These are phyloP conservation scores for Cephalotrichum gorgonifer DNA, from an alignment of 2,329 filamentous ascomycete species.

Conservation along the genomic window DNA sequence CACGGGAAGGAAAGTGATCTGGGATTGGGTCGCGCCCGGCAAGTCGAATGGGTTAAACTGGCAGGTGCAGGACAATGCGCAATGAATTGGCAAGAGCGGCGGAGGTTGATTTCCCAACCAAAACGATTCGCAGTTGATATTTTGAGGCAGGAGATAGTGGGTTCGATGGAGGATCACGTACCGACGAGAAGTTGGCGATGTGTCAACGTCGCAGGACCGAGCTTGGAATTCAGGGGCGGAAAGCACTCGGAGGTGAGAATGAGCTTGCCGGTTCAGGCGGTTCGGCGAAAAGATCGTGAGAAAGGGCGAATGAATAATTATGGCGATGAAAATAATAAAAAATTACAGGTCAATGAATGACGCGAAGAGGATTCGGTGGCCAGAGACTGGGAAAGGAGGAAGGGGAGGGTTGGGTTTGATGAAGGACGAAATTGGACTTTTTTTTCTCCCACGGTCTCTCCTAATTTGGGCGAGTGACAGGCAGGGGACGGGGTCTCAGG, in stretches of 20 bases:
- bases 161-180: background rate
- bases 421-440: slow-evolving; percentile 6
- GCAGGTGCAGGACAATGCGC: background rate
- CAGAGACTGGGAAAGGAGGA: background rate
- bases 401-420: slow-evolving; percentile 3
- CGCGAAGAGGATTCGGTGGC: slow-evolving; percentile 2
- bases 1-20: background rate
- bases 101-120: background rate
- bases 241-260: background rate
- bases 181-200: background rate
- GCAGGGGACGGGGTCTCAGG: background rate
- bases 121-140: background rate
- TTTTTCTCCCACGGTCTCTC: slow-evolving; percentile 4
- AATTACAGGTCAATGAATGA: slow-evolving; percentile 4
- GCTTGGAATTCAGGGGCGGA: background rate
- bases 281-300: background rate
- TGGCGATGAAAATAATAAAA: background rate
- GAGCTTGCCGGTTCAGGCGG: background rate
- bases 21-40: background rate
- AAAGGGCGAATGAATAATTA: background rate
- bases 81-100: background rate
- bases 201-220: background rate
- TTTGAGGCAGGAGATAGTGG: background rate
- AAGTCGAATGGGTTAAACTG: background rate
- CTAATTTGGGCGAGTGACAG: slow-evolving; percentile 3